phyloP scores from a whole-genome alignment of 1,139 yeast species.

The Candida frijolesensis region DNA sequence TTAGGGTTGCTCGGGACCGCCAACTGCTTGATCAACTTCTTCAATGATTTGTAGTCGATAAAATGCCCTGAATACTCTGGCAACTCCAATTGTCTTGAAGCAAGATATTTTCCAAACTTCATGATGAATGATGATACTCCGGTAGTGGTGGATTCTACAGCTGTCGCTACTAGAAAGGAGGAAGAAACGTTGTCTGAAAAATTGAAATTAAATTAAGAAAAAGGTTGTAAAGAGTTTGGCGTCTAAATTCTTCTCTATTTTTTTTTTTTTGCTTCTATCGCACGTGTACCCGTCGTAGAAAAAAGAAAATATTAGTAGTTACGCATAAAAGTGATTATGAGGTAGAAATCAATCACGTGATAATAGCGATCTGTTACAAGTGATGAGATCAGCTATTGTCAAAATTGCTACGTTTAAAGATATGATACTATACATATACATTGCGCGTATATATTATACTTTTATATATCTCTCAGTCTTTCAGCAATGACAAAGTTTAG shows the following conservation, averaged over 20 bases:
- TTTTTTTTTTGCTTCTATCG: not conserved
- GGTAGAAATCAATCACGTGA: not conserved
- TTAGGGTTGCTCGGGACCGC: conserved; percentile 41
- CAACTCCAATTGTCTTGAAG: conserved; percentile 88
- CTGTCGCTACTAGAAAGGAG: not conserved
- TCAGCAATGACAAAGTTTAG: conserved; percentile 1
- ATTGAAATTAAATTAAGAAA: not conserved
- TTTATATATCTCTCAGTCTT: not conserved
- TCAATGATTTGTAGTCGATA: conserved; percentile 90
- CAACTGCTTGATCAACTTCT: conserved; percentile 73
- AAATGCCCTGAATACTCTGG: conserved; percentile 95
- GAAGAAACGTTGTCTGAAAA: conserved; percentile 1
- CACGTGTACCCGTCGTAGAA: conserved; percentile 1
- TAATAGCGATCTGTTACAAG: not conserved
- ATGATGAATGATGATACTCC: conserved; percentile 32
- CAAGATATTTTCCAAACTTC: conserved; percentile 96
- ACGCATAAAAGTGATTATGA: not conserved
- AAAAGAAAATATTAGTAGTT: not conserved
- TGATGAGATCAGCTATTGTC: not conserved
- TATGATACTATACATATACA: not conserved
- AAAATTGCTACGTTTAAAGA: not conserved
- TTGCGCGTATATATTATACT: not conserved
- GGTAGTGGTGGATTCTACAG: not conserved
- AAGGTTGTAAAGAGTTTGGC: not conserved
- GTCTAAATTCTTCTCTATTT: not conserved